A percentile compares a stretch with the other conserved stretches of the same genome.
Conservation (phyloP, 176 grass and related monocot species). For the Carex myosuroides region DNA sequence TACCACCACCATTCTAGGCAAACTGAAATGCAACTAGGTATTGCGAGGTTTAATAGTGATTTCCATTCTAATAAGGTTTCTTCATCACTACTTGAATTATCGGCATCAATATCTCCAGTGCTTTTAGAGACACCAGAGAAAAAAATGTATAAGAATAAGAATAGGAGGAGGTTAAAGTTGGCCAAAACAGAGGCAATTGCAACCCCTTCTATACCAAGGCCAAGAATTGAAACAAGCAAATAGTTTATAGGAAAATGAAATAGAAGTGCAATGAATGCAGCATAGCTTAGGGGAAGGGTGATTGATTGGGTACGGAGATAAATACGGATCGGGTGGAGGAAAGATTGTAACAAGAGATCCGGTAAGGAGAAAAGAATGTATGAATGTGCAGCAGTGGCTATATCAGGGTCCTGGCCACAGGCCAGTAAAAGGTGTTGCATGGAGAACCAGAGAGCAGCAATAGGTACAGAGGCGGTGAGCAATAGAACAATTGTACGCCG, state of each 20-base stretch:
- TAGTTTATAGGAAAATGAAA: constrained; percentile 72
- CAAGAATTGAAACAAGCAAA: constrained; percentile 47
- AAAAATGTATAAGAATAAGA: constrained; percentile 53
- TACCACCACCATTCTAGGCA: constrained; percentile 98
- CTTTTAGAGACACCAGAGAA: constrained; percentile 40
- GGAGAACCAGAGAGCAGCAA: constrained; percentile 48
- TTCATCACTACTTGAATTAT: neutral
- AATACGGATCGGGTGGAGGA: constrained; percentile 90
- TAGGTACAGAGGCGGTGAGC: constrained; percentile 52
- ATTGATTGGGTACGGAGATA: constrained; percentile 83
- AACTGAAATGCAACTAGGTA: constrained; percentile 83
- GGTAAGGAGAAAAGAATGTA: constrained; percentile 79
- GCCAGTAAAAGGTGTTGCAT: constrained; percentile 56
- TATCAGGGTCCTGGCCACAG: constrained; percentile 57
- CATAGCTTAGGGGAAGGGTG: constrained; percentile 83
- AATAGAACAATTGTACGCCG: constrained; percentile 60
- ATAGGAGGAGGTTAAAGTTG: constrained; percentile 74
- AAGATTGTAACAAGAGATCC: constrained; percentile 62
- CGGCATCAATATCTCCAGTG: neutral
- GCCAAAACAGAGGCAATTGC: constrained; percentile 60
- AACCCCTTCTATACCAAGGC: constrained; percentile 67
- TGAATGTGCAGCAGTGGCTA: constrained; percentile 45
- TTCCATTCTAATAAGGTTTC: constrained; percentile 36
- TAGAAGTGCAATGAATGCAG: constrained; percentile 40
- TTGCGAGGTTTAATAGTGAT: constrained; percentile 47